Conservation (phyloP, 352 stramenopile species). For the Phytophthora sojae region DNA sequence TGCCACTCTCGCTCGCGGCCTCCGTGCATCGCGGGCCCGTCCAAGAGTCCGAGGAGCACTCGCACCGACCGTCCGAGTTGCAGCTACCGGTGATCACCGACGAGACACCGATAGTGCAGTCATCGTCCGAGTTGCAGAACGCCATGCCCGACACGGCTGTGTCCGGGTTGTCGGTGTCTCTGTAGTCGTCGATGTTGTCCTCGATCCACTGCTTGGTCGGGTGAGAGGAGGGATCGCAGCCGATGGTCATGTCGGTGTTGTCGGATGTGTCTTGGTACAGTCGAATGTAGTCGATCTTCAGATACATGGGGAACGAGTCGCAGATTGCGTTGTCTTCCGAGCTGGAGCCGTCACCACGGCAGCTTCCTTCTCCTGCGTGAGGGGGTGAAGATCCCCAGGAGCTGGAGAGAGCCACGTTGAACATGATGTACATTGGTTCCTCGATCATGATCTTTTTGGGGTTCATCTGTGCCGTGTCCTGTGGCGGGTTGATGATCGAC, state of each 20-base stretch:
- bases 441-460: conserved; percentile 92
- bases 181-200: conserved; percentile 54
- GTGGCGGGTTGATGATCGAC: conserved; percentile 55
- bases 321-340: conserved; percentile 51
- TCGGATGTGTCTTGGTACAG: conserved; percentile 57
- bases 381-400: conserved; percentile 79
- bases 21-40: conserved; percentile 48
- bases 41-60: conserved; percentile 33
- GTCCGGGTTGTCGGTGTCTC: conserved; percentile 43
- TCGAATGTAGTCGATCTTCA: conserved; percentile 85
- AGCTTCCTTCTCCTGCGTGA: conserved; percentile 52
- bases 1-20: conserved; percentile 7
- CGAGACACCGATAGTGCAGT: conserved; percentile 42
- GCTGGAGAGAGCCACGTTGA: conserved; percentile 94
- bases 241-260: conserved; percentile 21
- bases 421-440: conserved; percentile 94
- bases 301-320: conserved; percentile 66
- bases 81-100: conserved; percentile 30
- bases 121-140: conserved; percentile 43
- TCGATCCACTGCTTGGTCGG: conserved; percentile 55
- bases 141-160: conserved; percentile 46
- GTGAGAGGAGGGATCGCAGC: conserved; percentile 30
- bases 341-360: conserved; percentile 48
- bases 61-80: conserved; percentile 27
- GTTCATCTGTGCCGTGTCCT: conserved; percentile 61